Evolutionary conservation across 768 basidiomycete species (phyloP).

Genomic region (Pleurotus djamor): DNA sequence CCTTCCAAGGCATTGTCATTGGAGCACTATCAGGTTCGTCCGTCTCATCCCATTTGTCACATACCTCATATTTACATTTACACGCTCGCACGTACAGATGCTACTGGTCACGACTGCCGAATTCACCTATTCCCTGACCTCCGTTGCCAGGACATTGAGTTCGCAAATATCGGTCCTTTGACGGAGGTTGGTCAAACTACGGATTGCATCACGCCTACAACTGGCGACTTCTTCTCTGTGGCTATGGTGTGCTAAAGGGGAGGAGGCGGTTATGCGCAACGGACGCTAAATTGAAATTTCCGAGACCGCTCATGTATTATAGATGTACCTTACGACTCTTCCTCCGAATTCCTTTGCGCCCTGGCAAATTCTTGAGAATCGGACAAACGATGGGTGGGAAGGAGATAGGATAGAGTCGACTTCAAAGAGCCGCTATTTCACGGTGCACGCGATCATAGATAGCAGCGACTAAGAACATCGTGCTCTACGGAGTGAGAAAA

Average conservation of each 20-base stretch:
- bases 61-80: neutral
- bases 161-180: neutral
- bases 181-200: neutral
- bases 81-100: neutral
- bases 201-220: neutral
- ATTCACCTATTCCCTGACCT: neutral
- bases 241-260: neutral
- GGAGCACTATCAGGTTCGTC: neutral
- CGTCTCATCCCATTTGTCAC: neutral
- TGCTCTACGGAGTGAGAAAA: too few relatives aligned
- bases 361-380: too few relatives aligned
- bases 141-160: neutral
- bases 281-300: too few relatives aligned
- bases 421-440: too few relatives aligned
- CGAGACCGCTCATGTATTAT: too few relatives aligned
- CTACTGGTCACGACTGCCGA: neutral
- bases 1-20: neutral
- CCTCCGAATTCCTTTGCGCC: too few relatives aligned
- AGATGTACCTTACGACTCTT: too few relatives aligned
- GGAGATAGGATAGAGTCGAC: too few relatives aligned
- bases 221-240: neutral
- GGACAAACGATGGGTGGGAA: too few relatives aligned
- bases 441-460: too few relatives aligned
- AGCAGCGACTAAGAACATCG: too few relatives aligned
- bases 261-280: too few relatives aligned